Evolutionary conservation across 805 yeast genomes (phyloP).

Genomic region (Wickerhamomyces silvicola): DNA sequence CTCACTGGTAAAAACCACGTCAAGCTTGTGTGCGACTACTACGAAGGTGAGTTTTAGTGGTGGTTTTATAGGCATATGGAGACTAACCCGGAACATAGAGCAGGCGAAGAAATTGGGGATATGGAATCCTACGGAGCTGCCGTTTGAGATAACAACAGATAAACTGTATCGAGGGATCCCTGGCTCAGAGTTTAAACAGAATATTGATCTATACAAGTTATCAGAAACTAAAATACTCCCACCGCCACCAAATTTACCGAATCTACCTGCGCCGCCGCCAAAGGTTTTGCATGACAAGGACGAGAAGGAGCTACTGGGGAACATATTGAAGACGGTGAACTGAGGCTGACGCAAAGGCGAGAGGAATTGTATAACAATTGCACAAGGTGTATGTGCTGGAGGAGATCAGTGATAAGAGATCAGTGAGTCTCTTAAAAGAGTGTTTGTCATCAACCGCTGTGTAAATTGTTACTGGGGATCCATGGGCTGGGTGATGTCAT

Average conservation of each 20-base stretch:
- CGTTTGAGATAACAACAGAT: slow-evolving; percentile 14
- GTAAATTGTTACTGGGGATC: no score
- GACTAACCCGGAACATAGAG: slow-evolving; percentile 4
- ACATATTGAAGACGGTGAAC: slow-evolving; percentile 16
- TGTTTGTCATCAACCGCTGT: no score
- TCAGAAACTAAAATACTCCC: slow-evolving; percentile 15
- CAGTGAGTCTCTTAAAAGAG: no score
- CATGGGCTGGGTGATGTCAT: no score
- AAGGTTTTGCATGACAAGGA: slow-evolving; percentile 13
- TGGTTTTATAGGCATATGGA: background rate
- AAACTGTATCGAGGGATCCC: slow-evolving; percentile 26
- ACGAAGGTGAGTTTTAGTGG: slow-evolving; percentile 36
- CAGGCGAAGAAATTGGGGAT: slow-evolving; percentile 28
- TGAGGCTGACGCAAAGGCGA: slow-evolving; percentile 3
- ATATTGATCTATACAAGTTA: slow-evolving; percentile 14
- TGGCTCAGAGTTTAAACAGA: slow-evolving; percentile 15
- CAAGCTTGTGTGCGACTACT: slow-evolving; percentile 65
- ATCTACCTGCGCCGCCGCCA: slow-evolving; percentile 21
- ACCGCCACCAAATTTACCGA: slow-evolving; percentile 19
- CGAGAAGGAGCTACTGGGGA: slow-evolving; percentile 12
- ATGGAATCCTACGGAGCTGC: slow-evolving; percentile 24
- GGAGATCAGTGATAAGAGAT: no score
- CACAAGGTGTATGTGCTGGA: no score
- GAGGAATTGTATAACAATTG: no score
- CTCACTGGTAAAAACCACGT: slow-evolving; percentile 72